Evolutionary conservation across 345 rosid species (phyloP), one percentile per base, ranked within the genome.

Genomic region (Gossypium herbaceum): DNA sequence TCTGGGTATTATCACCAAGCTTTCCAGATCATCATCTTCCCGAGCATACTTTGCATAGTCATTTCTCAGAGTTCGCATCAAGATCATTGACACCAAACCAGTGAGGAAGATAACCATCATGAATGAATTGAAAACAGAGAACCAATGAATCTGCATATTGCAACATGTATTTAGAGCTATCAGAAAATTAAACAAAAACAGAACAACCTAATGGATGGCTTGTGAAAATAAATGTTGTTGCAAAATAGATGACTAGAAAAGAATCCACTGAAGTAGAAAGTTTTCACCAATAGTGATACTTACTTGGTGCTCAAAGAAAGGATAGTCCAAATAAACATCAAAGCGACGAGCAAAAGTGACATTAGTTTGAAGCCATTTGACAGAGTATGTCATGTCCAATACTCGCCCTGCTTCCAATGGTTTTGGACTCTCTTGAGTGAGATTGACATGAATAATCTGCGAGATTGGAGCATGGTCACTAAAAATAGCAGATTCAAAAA

Each of bases 21-120:
- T 85, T 85, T 94, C 98, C 59, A 94, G 84, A 82, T 94, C 97
- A 72, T 94, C 97, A 83, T 94, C 98, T 79, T 94, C 98, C 75
- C 97, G 90, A 7, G 98, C 97, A 84, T 94, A 94, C 73, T 92
- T 94, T 7, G 98, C 97, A 80, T 94, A 94, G 81, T 94, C 97
- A 82, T 94, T 92, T 80, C 97, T 85, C 62, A 94, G 93, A 61
- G 97, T 94, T 76, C 98, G 87, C 98, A 92, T 94, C 82, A 94
- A 84, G 79, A 94, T 94, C 98, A 94, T 94, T 39, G 98, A 92
- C 75, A 94, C 98, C 93, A 94, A 82, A 73, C 98, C 98, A 77
- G 98, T 92, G 73, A 94, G 93, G 85, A 94, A 94, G 84, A 94
- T 92, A 80, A 94, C 98, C 98, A 94, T 92, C 98, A 94, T 94